Evolutionary conservation across 2,329 filamentous ascomycete genomes (phyloP).

Genomic region (Ascochyta viciae-villosae): DNA sequence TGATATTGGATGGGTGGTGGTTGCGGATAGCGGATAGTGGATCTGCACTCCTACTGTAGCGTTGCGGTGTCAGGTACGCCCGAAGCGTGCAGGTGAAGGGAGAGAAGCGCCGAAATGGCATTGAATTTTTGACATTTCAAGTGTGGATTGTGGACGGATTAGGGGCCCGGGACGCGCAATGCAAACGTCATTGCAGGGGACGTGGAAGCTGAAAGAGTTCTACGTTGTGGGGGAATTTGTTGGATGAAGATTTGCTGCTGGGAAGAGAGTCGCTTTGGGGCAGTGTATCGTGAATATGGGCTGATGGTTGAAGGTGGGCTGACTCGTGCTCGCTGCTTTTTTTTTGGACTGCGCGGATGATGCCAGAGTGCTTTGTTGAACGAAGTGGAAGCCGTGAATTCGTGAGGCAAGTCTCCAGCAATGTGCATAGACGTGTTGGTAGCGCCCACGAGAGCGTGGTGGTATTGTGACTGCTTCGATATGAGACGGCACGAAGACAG

Average conservation of each 20-base stretch:
- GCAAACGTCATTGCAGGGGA: constrained; percentile 5
- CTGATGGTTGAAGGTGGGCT: not conserved
- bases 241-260: not conserved
- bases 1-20: not conserved
- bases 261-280: not conserved
- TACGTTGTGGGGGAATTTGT: constrained; percentile 8
- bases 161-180: constrained; percentile 9
- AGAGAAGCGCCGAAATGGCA: constrained; percentile 9
- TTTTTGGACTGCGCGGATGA: not conserved
- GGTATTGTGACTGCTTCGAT: not conserved
- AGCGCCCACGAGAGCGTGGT: too few species aligned
- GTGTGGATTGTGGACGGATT: not conserved
- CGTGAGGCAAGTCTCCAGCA: not conserved
- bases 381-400: not conserved
- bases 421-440: too few species aligned
- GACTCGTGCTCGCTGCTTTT: not conserved
- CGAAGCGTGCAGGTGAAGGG: not conserved
- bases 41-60: too few species aligned
- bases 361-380: not conserved
- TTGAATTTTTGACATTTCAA: not conserved
- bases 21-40: not conserved
- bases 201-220: constrained; percentile 1
- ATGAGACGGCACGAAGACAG: too few species aligned
- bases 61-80: constrained; percentile 5
- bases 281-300: constrained; percentile 3